Conservation (phyloP, 208 protist species). For the Balamuthia mandrillaris region DNA sequence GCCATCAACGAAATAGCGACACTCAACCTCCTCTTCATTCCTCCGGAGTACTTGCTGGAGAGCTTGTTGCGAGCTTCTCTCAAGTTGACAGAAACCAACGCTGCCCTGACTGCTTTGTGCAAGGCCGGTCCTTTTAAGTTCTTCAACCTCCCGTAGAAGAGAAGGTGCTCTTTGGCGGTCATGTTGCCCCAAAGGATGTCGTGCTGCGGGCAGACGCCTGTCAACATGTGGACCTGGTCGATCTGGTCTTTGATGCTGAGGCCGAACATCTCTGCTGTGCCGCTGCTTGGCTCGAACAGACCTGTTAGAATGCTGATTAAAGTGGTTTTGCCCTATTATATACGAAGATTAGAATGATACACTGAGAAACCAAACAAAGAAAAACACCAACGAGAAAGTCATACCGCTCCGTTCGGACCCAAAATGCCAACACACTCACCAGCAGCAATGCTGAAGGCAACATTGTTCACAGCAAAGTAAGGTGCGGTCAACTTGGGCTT, state of each 20-base stretch:
- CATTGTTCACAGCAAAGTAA: neutral
- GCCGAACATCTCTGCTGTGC: neutral
- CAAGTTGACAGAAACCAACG: conserved; percentile 10
- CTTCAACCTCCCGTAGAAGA: conserved; percentile 31
- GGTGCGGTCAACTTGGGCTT: neutral
- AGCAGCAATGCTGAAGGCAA: neutral
- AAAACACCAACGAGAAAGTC: neutral
- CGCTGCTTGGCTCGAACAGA: neutral
- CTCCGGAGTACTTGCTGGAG: conserved; percentile 7
- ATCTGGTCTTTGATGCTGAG: neutral
- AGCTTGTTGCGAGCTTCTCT: neutral
- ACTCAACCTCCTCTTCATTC: conserved; percentile 50
- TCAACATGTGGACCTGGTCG: conserved; percentile 15
- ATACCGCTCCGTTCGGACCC: conserved; percentile 55
- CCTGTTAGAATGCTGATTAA: conserved; percentile 45
- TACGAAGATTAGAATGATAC: neutral
- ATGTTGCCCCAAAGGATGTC: conserved; percentile 30
- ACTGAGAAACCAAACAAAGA: neutral
- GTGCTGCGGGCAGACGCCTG: conserved; percentile 39
- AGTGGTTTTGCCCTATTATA: conserved; percentile 61
- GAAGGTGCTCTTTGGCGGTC: neutral
- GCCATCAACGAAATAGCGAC: conserved; percentile 52
- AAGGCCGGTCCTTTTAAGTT: neutral
- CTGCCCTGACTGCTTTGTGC: neutral
- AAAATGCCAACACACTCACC: conserved; percentile 43